These are phyloP conservation scores for Barnettozyma californica DNA, from an alignment of 805 yeast genomes.

Conservation along the genomic window DNA sequence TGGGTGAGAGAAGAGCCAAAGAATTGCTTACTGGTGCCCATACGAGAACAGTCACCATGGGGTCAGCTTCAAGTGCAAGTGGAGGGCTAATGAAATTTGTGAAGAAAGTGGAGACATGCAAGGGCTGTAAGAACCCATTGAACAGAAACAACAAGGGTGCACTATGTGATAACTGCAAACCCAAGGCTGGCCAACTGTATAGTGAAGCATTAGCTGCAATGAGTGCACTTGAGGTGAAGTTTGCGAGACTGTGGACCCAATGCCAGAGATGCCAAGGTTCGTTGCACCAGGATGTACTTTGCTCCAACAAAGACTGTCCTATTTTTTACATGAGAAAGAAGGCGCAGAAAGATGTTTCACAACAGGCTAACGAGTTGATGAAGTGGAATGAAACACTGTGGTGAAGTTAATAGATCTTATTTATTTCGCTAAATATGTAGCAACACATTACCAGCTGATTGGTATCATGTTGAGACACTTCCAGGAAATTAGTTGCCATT, in stretches of 20 bases:
- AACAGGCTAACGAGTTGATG: slow-evolving; percentile 33
- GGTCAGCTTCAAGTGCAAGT: slow-evolving; percentile 36
- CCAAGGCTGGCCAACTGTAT: slow-evolving; percentile 70
- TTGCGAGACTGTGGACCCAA: slow-evolving; percentile 92
- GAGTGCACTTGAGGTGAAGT: slow-evolving; percentile 74
- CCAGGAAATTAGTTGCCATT: no score
- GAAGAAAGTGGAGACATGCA: slow-evolving; percentile 81
- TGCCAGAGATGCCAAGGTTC: slow-evolving; percentile 98
- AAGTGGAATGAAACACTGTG: slow-evolving; percentile 34
- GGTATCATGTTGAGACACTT: no score
- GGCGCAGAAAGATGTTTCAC: slow-evolving; percentile 37
- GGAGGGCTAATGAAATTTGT: slow-evolving; percentile 93
- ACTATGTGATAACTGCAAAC: slow-evolving; percentile 72
- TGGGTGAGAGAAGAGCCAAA: slow-evolving; percentile 80
- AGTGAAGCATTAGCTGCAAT: slow-evolving; percentile 76
- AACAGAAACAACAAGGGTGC: slow-evolving; percentile 56
- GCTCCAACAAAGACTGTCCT: slow-evolving; percentile 95
- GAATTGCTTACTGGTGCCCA: slow-evolving; percentile 80
- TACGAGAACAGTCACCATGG: slow-evolving; percentile 67
- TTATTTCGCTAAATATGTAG: background rate
- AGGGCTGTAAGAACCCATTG: slow-evolving; percentile 81
- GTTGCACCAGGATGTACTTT: slow-evolving; percentile 89
- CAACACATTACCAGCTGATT: no score
- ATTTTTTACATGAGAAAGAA: slow-evolving; percentile 90
- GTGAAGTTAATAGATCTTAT: slow-evolving; percentile 10